Conservation (phyloP, 805 yeast species). For the Suhomyces sp. region DNA sequence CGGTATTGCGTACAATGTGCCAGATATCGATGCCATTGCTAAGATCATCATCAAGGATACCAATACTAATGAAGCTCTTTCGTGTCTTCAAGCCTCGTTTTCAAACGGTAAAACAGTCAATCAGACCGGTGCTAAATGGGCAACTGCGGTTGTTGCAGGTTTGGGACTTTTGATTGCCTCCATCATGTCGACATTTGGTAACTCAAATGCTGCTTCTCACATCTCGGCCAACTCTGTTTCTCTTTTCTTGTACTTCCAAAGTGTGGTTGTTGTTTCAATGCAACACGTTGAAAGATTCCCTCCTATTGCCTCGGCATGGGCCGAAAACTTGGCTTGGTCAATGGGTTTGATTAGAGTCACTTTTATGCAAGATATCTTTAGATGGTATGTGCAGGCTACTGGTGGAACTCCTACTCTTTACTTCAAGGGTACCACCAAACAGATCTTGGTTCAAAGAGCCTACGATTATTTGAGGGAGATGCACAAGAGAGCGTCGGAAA, state of each 20-base stretch:
- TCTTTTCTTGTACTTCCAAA: slow-evolving; percentile 82
- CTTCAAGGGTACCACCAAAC: slow-evolving; percentile 56
- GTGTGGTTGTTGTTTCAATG: slow-evolving; percentile 82
- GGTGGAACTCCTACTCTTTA: slow-evolving; percentile 82
- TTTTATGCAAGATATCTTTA: slow-evolving; percentile 81
- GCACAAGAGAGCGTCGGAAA: slow-evolving; percentile 33
- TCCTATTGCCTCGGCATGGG: slow-evolving; percentile 91
- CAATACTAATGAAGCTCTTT: slow-evolving; percentile 44
- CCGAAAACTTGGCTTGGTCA: slow-evolving; percentile 91
- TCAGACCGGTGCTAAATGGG: slow-evolving; percentile 75
- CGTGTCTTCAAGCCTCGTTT: slow-evolving; percentile 75
- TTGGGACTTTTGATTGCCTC: slow-evolving; percentile 83
- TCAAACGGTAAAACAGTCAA: slow-evolving; percentile 73
- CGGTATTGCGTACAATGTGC: slow-evolving; percentile 81
- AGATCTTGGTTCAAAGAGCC: slow-evolving; percentile 75
- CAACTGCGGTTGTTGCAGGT: slow-evolving; percentile 87
- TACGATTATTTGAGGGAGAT: slow-evolving; percentile 27
- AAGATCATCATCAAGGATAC: slow-evolving; percentile 49
- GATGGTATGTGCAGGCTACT: slow-evolving; percentile 84
- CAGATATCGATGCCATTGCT: slow-evolving; percentile 79
- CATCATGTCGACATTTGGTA: slow-evolving; percentile 76
- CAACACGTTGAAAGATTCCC: slow-evolving; percentile 82
- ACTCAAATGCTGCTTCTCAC: slow-evolving; percentile 85
- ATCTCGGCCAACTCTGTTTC: slow-evolving; percentile 84
- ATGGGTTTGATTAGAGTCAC: slow-evolving; percentile 78